Percentiles rank a stretch among this genome's conserved stretches.
phyloP scores from a whole-genome alignment of 306 rosid genomes.

The Fragaria ananassa region DNA sequence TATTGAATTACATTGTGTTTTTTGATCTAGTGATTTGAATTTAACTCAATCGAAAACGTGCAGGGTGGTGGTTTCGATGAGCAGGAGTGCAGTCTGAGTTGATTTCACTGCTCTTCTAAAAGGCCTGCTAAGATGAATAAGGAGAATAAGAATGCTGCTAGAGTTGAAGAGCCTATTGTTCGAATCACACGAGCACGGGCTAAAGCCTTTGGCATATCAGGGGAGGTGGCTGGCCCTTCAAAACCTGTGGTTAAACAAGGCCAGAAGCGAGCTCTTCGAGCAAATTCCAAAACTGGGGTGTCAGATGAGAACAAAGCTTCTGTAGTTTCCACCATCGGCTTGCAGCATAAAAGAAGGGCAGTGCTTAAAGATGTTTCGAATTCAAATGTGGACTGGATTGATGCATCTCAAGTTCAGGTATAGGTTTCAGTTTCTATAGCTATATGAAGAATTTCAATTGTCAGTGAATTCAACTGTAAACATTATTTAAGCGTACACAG shows the following conservation, averaged over 20 bases:
- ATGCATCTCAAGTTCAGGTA: constrained; percentile 53
- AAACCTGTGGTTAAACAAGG: constrained; percentile 44
- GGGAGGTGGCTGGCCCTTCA: constrained; percentile 37
- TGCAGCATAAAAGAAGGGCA: constrained; percentile 62
- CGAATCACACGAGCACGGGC: constrained; percentile 85
- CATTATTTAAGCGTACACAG: background rate
- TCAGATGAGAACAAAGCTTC: constrained; percentile 5
- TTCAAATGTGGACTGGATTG: constrained; percentile 14
- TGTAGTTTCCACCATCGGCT: constrained; percentile 30
- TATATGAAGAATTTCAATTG: background rate
- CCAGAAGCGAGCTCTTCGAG: constrained; percentile 32
- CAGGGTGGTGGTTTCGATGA: constrained; percentile 43
- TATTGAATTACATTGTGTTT: background rate
- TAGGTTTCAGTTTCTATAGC: background rate
- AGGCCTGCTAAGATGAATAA: constrained; percentile 62
- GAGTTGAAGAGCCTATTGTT: constrained; percentile 42
- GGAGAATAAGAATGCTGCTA: constrained; percentile 42
- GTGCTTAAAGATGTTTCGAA: constrained; percentile 66
- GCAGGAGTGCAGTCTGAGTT: constrained; percentile 29
- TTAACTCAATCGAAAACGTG: constrained; percentile 22
- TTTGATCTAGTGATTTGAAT: constrained; percentile 20
- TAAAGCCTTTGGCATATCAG: constrained; percentile 41
- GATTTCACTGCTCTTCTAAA: constrained; percentile 36
- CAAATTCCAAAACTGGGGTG: constrained; percentile 39
- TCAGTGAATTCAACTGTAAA: background rate